Percentiles rank a stretch among this genome's conserved stretches.
Conservation (phyloP, 495 filamentous ascomycete species). For the Articulospora tetracladia region DNA sequence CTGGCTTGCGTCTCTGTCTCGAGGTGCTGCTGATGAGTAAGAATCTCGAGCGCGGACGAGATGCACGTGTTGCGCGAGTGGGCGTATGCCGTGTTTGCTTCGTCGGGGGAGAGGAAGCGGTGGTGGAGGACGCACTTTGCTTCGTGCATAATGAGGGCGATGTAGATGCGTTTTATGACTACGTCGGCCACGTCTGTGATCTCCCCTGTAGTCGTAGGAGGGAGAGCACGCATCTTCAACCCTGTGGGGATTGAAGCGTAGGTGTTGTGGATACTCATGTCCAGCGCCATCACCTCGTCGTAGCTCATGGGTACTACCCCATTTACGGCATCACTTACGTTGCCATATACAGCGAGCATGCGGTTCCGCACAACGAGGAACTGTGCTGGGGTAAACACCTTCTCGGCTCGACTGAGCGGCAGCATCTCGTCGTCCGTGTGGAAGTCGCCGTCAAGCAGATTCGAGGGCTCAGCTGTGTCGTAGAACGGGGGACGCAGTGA, state of each 20-base stretch:
- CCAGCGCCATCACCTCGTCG: slow-evolving; percentile 65
- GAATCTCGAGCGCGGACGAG: background rate
- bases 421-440: slow-evolving; percentile 36
- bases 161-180: background rate
- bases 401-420: slow-evolving; percentile 36
- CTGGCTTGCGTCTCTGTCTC: background rate
- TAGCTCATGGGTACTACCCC: slow-evolving; percentile 43
- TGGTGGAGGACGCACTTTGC: background rate
- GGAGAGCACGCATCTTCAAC: background rate
- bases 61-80: background rate
- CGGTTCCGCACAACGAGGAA: slow-evolving; percentile 43
- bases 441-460: slow-evolving; percentile 48
- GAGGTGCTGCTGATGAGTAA: background rate
- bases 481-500: slow-evolving; percentile 43
- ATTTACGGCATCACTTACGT: slow-evolving; percentile 36
- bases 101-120: background rate
- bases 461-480: slow-evolving; percentile 41
- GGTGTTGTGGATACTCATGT: slow-evolving; percentile 55
- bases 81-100: background rate
- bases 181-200: background rate
- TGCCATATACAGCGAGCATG: slow-evolving; percentile 33
- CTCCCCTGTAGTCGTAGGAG: background rate
- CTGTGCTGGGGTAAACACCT: slow-evolving; percentile 40
- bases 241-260: slow-evolving; percentile 30
- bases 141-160: background rate